Conservation (phyloP, 495 filamentous ascomycete genomes). For the Trypethelium eluteriae region DNA sequence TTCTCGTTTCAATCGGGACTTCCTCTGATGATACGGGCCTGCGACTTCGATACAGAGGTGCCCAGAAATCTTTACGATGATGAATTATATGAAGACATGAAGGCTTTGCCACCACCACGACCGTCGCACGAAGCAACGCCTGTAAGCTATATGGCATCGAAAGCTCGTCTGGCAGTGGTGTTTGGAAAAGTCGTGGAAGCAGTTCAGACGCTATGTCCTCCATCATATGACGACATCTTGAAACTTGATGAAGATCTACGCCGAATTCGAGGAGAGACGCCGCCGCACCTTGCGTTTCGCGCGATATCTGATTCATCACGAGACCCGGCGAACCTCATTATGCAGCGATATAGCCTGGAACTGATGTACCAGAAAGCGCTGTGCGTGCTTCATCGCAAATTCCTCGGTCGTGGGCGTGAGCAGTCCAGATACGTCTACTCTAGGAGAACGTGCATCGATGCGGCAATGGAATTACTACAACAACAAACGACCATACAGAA, state of each 20-base stretch:
- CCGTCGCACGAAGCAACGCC: slow-evolving; percentile 73
- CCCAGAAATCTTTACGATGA: slow-evolving; percentile 91
- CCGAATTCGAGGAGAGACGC: slow-evolving; percentile 56
- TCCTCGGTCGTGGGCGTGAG: slow-evolving; percentile 59
- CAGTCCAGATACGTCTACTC: slow-evolving; percentile 75
- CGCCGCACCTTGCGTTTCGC: slow-evolving; percentile 61
- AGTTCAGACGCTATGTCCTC: slow-evolving; percentile 39
- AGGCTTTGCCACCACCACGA: slow-evolving; percentile 65
- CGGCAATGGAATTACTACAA: slow-evolving; percentile 65
- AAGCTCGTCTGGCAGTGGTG: slow-evolving; percentile 56
- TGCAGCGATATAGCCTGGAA: slow-evolving; percentile 73
- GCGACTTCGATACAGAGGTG: slow-evolving; percentile 77
- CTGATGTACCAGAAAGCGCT: slow-evolving; percentile 76
- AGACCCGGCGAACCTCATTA: slow-evolving; percentile 69
- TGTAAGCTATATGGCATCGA: slow-evolving; percentile 79
- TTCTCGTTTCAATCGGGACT: slow-evolving; percentile 89
- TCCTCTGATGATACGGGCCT: slow-evolving; percentile 76
- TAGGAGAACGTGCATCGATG: slow-evolving; percentile 70
- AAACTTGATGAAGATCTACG: slow-evolving; percentile 66
- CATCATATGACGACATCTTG: slow-evolving; percentile 72
- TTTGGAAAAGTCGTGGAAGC: slow-evolving; percentile 56
- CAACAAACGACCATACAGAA: slow-evolving; percentile 69
- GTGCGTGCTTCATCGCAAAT: slow-evolving; percentile 77
- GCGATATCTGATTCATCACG: slow-evolving; percentile 63
- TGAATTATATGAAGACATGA: slow-evolving; percentile 75